Conservation (phyloP, 2,329 filamentous ascomycete species). For the Penicillium sp. region DNA sequence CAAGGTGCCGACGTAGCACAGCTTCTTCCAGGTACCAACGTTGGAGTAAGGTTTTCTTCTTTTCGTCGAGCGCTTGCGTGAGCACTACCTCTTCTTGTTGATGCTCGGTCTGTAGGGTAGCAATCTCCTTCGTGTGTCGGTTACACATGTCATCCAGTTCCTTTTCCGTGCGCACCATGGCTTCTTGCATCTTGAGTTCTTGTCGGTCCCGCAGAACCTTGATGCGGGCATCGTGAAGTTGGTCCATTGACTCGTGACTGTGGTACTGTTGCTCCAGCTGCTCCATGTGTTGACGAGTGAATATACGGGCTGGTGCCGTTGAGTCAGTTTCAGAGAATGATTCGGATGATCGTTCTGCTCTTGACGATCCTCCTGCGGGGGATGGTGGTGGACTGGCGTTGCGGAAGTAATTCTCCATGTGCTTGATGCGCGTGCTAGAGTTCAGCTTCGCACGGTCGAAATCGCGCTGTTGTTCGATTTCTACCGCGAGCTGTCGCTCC, state of each 20-base stretch:
- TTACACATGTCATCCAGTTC: slow-evolving; percentile 40
- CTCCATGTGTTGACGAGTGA: slow-evolving; percentile 45
- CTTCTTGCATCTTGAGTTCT: slow-evolving; percentile 43
- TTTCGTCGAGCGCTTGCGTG: slow-evolving; percentile 35
- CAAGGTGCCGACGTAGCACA: slow-evolving; percentile 42
- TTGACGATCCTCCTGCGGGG: slow-evolving; percentile 11
- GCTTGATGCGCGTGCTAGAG: slow-evolving; percentile 46
- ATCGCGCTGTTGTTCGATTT: slow-evolving; percentile 48
- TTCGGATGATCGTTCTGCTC: slow-evolving; percentile 17
- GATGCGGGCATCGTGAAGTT: slow-evolving; percentile 47
- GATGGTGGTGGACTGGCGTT: slow-evolving; percentile 41
- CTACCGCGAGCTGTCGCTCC: slow-evolving; percentile 46
- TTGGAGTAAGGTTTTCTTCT: slow-evolving; percentile 36
- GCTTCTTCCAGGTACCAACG: slow-evolving; percentile 48
- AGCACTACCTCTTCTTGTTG: slow-evolving; percentile 35
- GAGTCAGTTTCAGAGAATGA: slow-evolving; percentile 24
- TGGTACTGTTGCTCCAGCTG: slow-evolving; percentile 49
- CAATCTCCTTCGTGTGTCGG: slow-evolving; percentile 34
- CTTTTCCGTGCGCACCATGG: slow-evolving; percentile 41
- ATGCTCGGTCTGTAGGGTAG: slow-evolving; percentile 38
- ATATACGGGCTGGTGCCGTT: slow-evolving; percentile 33
- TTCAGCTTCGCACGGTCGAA: slow-evolving; percentile 47
- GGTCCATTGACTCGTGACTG: slow-evolving; percentile 46
- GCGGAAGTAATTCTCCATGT: slow-evolving; percentile 51
- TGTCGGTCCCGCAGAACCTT: slow-evolving; percentile 51